Base-by-base conservation (phyloP, 257 asterid species). In the Salvia rosmarinus region DNA sequence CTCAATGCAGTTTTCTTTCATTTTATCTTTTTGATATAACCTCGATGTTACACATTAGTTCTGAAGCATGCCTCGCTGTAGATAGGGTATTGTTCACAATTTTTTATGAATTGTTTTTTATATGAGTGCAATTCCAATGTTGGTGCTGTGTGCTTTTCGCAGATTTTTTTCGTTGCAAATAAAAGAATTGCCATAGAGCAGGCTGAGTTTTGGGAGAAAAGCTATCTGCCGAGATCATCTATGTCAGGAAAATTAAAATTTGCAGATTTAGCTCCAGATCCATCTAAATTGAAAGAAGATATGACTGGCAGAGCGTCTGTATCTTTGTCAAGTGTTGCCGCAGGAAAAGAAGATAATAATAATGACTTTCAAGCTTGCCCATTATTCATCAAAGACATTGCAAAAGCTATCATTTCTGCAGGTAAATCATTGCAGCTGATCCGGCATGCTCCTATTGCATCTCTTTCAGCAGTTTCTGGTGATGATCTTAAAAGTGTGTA, bases 161-260 rank as follows among this genome's bases (percentile, higher is more conserved):
- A 90, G 99, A 85, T 89, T 94, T 95, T 91, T 80, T 95, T 95
- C 79, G 84, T 78, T 75, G 88, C 90, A 56, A 94, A 94, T 79
- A 84, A 81, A 81, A 78, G 44, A 71, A 85, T 91, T 78, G 77
- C 93, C 28, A 89, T 94, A 78, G 91, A 88, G 42, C 93, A 89
- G 80, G 86, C 95, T 75, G 99, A 91, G 75, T 94, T 91, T 80
- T 94, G 99, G 99, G 99, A 89, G 87, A 88, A 88, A 82, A 91
- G 99, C 90, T 91, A 87, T 79, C 82, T 80, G 79, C 90, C 76
- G 21, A 85, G 96, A 78, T 78, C 84, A 54, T 72, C 85, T 71
- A 76, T 77, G 72, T 67, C 77, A 59, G 78, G 73, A 56, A 87
- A 84, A 63, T 70, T 74, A 32, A 47, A 49, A 9, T 71, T 72